Conservation (phyloP, 2,329 filamentous ascomycete genomes). For the Alternaria brassicae region DNA sequence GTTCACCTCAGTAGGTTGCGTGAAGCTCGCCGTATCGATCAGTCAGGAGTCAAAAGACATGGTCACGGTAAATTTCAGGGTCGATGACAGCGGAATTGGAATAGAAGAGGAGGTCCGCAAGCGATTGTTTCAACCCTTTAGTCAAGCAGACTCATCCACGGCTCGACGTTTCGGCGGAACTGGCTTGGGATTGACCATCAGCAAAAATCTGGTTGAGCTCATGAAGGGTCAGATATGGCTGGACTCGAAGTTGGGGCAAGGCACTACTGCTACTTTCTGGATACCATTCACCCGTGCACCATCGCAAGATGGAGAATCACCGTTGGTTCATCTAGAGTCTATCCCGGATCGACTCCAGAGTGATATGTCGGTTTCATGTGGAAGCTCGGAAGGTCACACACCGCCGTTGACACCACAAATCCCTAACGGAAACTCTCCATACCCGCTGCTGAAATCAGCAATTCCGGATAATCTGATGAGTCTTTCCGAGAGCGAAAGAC, state of each 20-base stretch:
- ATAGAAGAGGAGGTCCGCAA: conserved; percentile 79
- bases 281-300: conserved; percentile 78
- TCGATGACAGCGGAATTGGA: conserved; percentile 81
- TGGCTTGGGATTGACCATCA: conserved; percentile 79
- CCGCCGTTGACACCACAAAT: conserved; percentile 49
- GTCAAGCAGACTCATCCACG: conserved; percentile 81
- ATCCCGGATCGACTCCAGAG: conserved; percentile 71
- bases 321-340: conserved; percentile 67
- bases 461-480: conserved; percentile 51
- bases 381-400: conserved; percentile 68
- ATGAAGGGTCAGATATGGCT: conserved; percentile 80
- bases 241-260: conserved; percentile 69
- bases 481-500: conserved; percentile 64
- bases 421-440: conserved; percentile 30
- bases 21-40: conserved; percentile 68
- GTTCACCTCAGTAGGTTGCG: conserved; percentile 49
- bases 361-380: conserved; percentile 66
- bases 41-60: conserved; percentile 69
- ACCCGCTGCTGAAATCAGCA: conserved; percentile 33
- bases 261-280: conserved; percentile 78
- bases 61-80: conserved; percentile 72
- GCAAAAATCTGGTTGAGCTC: conserved; percentile 76
- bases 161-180: conserved; percentile 81
- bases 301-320: conserved; percentile 57
- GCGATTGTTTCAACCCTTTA: conserved; percentile 79